Evolutionary conservation across 2,329 filamentous ascomycete species (phyloP), one percentile per base, ranked within the genome.

Genomic region (Fusarium bactridioides): DNA sequence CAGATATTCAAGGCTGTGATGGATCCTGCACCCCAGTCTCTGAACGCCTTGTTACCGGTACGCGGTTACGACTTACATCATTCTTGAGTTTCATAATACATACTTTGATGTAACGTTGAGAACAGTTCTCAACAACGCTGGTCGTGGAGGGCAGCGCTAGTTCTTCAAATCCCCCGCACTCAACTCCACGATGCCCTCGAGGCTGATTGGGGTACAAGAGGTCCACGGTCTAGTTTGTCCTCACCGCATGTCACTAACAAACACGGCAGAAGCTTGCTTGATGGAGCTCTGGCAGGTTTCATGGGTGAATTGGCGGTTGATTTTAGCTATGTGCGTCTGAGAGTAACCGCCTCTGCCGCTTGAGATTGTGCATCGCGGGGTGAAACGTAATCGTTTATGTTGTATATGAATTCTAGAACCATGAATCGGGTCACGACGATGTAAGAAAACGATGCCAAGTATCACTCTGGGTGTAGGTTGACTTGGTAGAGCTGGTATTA

Each of bases 211-310:
- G 63, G 64, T 45, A n/a, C 19, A 23, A 51, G 47, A 63, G 60
- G 37, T 29, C 66, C 66, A 63, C 48, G 55, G 23, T 57, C 41
- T 44, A 33, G 55, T 31, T 27, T 58, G 55, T 69, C 69, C 59
- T 77, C 75, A 77, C 75, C 75, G 75, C 70, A 77, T 77, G 64
- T 77, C 75, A 69, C 72, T 67, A 62, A 65, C 19, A 50, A 41
- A 31, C n/a, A 35, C 45, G 61, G 45, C 33, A 50, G 48, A 66
- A 59, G 58, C 61, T 70, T 68, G 43, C 61, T 54, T 57, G 44
- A 35, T 35, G 62, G 54, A 70, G 58, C 55, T 57, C 57, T 51
- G 53, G 73, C 72, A 69, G 59, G 67, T 74, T 77, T 77, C 66
- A 58, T 72, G 40, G 66, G 43, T 40, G n/a, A n/a, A 54, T 67